Evolutionary conservation across 768 basidiomycete species (phyloP).

Genomic region (Leccinum incarnatum): DNA sequence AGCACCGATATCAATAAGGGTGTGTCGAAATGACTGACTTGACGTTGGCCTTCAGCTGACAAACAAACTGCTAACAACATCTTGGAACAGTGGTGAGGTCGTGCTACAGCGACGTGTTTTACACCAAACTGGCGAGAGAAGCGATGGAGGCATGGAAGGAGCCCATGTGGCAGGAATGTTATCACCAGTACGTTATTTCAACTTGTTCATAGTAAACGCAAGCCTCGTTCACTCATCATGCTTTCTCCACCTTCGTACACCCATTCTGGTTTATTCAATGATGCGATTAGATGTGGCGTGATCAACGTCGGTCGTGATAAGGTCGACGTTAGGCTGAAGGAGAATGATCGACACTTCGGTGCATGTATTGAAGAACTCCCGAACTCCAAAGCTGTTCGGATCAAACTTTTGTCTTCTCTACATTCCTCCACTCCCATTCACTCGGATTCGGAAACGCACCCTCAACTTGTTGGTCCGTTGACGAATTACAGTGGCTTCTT

Average conservation of each 20-base stretch:
- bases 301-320: constrained; percentile 22
- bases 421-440: no score
- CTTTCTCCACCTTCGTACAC: background rate
- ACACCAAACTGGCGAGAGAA: constrained; percentile 68
- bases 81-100: constrained; percentile 63
- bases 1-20: constrained; percentile 51
- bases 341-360: constrained; percentile 62
- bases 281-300: constrained; percentile 24
- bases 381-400: constrained; percentile 12
- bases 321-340: constrained; percentile 54
- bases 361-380: constrained; percentile 40
- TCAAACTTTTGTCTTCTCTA: constrained; percentile 19
- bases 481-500: constrained; percentile 51
- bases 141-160: constrained; percentile 77
- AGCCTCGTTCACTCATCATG: background rate
- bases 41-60: background rate
- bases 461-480: constrained; percentile 16
- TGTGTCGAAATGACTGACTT: background rate
- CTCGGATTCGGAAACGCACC: background rate
- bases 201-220: background rate
- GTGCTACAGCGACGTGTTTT: constrained; percentile 67
- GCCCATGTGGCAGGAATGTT: constrained; percentile 67
- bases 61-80: background rate
- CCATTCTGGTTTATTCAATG: background rate
- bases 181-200: constrained; percentile 69